Evolutionary conservation across 2,329 filamentous ascomycete species (phyloP).

Genomic region (Cladosporium sp.): DNA sequence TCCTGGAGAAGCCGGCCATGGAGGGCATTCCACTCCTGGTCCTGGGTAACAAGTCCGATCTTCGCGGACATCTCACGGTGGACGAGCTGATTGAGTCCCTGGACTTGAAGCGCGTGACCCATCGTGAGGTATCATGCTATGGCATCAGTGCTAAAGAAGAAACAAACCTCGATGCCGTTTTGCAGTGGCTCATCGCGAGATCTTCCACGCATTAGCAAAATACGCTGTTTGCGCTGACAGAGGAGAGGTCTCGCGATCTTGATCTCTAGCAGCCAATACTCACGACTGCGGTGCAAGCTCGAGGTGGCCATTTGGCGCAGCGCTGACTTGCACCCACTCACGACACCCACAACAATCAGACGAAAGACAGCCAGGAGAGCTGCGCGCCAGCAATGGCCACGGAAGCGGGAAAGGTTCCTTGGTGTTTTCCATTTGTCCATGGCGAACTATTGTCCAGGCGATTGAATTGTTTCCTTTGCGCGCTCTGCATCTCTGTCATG

Average conservation of each 20-base stretch:
- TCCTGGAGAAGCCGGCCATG: slow-evolving; percentile 81
- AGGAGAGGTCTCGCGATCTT: not conserved
- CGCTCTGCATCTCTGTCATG: slow-evolving; percentile 11
- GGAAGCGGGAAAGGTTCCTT: slow-evolving; percentile 3
- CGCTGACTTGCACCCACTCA: not conserved
- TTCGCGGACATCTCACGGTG: slow-evolving; percentile 85
- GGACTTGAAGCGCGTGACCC: slow-evolving; percentile 83
- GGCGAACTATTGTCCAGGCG: not conserved
- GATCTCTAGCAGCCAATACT: not conserved
- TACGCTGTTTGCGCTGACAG: slow-evolving; percentile 19
- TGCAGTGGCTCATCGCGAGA: slow-evolving; percentile 94
- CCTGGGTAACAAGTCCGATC: slow-evolving; percentile 94
- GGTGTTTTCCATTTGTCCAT: not conserved
- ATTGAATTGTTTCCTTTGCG: not conserved
- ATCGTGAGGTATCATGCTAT: slow-evolving; percentile 96
- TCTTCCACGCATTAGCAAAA: slow-evolving; percentile 65
- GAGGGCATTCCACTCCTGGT: slow-evolving; percentile 91
- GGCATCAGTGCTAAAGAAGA: slow-evolving; percentile 98
- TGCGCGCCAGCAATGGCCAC: slow-evolving; percentile 40
- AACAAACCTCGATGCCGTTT: slow-evolving; percentile 94
- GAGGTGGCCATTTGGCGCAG: not conserved
- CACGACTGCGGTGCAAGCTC: not conserved
- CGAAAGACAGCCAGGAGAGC: slow-evolving; percentile 29
- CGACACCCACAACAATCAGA: slow-evolving; percentile 14
- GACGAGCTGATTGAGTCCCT: slow-evolving; percentile 94